Percentiles rank a stretch among this genome's conserved stretches.
phyloP scores from a whole-genome alignment of 2,329 filamentous ascomycete genomes.

The Apiospora marii region DNA sequence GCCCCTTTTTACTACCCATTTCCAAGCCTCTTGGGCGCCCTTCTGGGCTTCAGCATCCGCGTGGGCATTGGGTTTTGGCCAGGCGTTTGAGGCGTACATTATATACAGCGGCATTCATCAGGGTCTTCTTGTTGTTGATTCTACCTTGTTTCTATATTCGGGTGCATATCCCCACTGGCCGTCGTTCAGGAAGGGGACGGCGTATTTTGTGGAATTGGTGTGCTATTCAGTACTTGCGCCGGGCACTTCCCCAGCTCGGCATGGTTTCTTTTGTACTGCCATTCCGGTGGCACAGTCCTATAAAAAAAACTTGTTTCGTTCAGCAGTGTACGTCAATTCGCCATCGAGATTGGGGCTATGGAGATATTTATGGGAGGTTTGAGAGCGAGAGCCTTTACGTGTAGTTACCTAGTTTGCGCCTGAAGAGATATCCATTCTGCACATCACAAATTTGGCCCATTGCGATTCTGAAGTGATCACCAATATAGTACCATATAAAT shows the following conservation, averaged over 20 bases:
- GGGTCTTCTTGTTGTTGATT: conserved; percentile 20
- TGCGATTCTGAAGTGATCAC: neutral
- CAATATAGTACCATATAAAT: neutral
- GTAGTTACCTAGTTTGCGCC: conserved; percentile 15
- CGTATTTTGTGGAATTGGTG: conserved; percentile 27
- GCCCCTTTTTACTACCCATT: conserved; percentile 37
- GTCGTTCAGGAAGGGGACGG: conserved; percentile 33
- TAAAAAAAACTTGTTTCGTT: conserved; percentile 20
- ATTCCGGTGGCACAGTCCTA: neutral
- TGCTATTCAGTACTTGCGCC: conserved; percentile 18
- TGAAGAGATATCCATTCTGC: conserved; percentile 25
- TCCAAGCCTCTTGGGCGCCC: conserved; percentile 30
- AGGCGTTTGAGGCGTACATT: conserved; percentile 54
- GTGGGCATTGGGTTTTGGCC: conserved; percentile 47
- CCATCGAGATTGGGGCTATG: neutral
- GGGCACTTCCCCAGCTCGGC: neutral
- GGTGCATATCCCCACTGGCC: conserved; percentile 40
- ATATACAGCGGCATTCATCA: conserved; percentile 42
- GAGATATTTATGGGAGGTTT: neutral
- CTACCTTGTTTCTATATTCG: conserved; percentile 33
- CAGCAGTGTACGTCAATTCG: conserved; percentile 16
- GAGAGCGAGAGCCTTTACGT: neutral
- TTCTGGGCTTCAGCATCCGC: conserved; percentile 39
- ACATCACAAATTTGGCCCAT: neutral
- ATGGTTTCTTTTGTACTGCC: conserved; percentile 27